Evolutionary conservation across 2,329 filamentous ascomycete genomes (phyloP).

Genomic region (Calonectria pteridis): DNA sequence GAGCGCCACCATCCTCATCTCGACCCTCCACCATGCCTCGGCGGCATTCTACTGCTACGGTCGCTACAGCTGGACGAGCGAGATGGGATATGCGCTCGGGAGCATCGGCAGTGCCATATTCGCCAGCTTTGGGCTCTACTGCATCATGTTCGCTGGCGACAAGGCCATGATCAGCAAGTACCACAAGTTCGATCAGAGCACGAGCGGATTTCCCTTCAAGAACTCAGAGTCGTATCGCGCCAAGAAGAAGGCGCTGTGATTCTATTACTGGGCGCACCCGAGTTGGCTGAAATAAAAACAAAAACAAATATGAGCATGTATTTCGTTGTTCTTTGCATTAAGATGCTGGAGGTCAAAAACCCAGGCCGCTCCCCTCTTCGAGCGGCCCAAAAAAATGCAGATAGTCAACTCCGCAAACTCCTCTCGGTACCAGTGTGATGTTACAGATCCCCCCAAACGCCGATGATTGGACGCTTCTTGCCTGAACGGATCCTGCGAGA

Average conservation of each 20-base stretch:
- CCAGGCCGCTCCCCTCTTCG: constrained; percentile 14
- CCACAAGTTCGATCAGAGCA: constrained; percentile 54
- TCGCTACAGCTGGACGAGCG: constrained; percentile 69
- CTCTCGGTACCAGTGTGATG: constrained; percentile 32
- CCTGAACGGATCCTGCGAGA: constrained; percentile 4
- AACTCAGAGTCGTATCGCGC: constrained; percentile 52
- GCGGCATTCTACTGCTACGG: constrained; percentile 77
- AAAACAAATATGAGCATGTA: constrained; percentile 21
- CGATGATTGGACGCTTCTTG: not conserved
- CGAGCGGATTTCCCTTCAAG: constrained; percentile 55
- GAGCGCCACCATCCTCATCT: constrained; percentile 74
- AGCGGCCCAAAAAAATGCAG: constrained; percentile 13
- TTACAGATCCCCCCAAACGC: constrained; percentile 29
- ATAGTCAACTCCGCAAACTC: constrained; percentile 44
- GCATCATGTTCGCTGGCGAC: constrained; percentile 54
- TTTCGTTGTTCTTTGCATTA: constrained; percentile 30
- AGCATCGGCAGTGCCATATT: constrained; percentile 68
- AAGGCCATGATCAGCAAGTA: constrained; percentile 53
- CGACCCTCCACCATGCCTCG: constrained; percentile 73
- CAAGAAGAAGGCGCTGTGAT: constrained; percentile 54
- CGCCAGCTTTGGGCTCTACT: constrained; percentile 64
- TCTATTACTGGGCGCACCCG: not conserved
- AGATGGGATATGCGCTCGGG: constrained; percentile 71
- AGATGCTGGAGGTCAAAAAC: constrained; percentile 11
- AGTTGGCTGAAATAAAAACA: constrained; percentile 6